Conservation (phyloP, 1,284 basidiomycete genomes). For the Sporisorium iseilematis-ciliati region DNA sequence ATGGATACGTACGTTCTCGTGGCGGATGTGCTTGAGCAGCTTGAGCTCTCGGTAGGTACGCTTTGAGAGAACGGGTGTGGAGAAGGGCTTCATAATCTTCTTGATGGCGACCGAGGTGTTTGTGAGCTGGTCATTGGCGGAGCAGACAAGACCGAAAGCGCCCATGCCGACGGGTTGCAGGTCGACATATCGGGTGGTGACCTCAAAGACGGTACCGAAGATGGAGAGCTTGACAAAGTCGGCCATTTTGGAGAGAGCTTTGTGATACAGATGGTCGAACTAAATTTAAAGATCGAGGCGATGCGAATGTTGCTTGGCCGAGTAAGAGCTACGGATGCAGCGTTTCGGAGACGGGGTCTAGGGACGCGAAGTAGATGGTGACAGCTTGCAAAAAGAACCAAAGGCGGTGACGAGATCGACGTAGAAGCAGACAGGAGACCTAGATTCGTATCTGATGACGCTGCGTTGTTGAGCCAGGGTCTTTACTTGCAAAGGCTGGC, state of each 20-base stretch:
- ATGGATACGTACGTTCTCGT: conserved; percentile 79
- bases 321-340: conserved; percentile 1
- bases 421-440: background rate
- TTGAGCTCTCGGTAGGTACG: conserved; percentile 98
- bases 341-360: conserved; percentile 1
- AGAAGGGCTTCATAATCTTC: conserved; percentile 99
- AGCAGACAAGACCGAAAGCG: conserved; percentile 75
- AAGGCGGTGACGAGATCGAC: background rate
- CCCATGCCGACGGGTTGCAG: conserved; percentile 99
- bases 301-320: background rate
- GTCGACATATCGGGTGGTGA: conserved; percentile 88
- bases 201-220: conserved; percentile 95
- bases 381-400: conserved; percentile 4
- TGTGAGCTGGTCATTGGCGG: conserved; percentile 96
- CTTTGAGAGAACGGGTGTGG: conserved; percentile 96
- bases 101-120: conserved; percentile 95
- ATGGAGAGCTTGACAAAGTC: conserved; percentile 96
- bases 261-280: conserved; percentile 4
- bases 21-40: conserved; percentile 96
- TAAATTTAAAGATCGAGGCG: background rate
- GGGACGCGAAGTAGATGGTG: conserved; percentile 1
- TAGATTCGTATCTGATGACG: background rate
- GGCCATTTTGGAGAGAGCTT: conserved; percentile 67
- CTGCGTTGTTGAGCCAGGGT: background rate
- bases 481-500: background rate